Conservation (phyloP, 129 eudicot species). For the Tagetes patula region DNA sequence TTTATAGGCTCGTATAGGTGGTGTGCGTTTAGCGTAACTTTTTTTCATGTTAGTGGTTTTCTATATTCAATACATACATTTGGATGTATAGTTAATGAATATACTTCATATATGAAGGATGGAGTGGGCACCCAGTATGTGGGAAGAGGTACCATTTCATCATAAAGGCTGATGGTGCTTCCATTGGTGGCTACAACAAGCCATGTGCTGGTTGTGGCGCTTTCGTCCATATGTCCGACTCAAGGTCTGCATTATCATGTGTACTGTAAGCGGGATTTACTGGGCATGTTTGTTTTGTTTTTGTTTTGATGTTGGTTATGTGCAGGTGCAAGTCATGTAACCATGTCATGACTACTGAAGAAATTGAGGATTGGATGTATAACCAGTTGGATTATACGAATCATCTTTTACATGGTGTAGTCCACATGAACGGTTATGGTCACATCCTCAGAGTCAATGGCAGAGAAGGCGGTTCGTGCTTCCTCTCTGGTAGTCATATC, state of each 20-base stretch:
- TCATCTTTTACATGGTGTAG: slow-evolving; percentile 86
- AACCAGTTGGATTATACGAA: slow-evolving; percentile 78
- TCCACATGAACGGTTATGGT: slow-evolving; percentile 87
- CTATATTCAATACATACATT: too few relatives aligned
- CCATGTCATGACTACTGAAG: slow-evolving; percentile 75
- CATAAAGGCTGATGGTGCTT: slow-evolving; percentile 76
- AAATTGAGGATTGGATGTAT: slow-evolving; percentile 90
- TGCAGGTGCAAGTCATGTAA: slow-evolving; percentile 87
- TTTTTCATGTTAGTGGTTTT: too few relatives aligned
- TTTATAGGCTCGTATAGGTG: not conserved
- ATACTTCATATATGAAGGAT: slow-evolving; percentile 47
- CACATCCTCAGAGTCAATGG: slow-evolving; percentile 94
- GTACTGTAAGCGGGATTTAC: too few relatives aligned
- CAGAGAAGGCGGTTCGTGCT: slow-evolving; percentile 83
- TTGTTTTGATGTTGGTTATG: not conserved
- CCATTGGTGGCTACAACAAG: slow-evolving; percentile 76
- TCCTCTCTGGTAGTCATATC: slow-evolving; percentile 76
- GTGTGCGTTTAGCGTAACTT: too few relatives aligned
- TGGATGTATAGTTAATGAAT: not conserved
- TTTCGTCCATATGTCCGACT: slow-evolving; percentile 54
- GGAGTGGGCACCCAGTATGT: slow-evolving; percentile 95
- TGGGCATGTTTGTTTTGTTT: too few relatives aligned
- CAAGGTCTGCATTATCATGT: slow-evolving; percentile 45
- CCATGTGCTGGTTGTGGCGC: slow-evolving; percentile 79
- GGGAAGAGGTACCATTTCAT: slow-evolving; percentile 93